Percentiles rank a stretch among this genome's conserved stretches.
These are phyloP conservation scores for Przewalskia tangutica DNA, from an alignment of 257 asterid species.

Conservation along the genomic window DNA sequence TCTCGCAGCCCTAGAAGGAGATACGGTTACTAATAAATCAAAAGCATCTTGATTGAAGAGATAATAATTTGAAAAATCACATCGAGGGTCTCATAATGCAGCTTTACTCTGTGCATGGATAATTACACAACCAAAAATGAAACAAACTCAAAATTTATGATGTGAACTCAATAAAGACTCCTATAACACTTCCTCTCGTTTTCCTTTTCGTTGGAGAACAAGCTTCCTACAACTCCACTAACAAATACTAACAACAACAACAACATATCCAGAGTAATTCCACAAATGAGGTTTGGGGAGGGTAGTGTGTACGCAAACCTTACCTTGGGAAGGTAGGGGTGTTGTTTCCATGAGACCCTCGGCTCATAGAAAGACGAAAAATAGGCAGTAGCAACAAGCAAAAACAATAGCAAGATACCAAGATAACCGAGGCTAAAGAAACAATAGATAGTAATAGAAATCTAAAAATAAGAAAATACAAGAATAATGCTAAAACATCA, in stretches of 20 bases:
- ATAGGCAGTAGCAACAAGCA: too few species aligned
- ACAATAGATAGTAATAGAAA: too few species aligned
- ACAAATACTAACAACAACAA: background rate
- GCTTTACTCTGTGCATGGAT: background rate
- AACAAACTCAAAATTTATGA: background rate
- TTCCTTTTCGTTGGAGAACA: background rate
- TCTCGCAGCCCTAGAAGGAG: background rate
- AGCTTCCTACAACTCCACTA: background rate
- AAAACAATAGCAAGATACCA: too few species aligned
- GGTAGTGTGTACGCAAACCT: too few species aligned
- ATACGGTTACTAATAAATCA: background rate
- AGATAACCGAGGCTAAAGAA: too few species aligned
- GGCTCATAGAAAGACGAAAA: too few species aligned
- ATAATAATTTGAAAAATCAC: background rate
- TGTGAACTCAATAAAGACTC: background rate
- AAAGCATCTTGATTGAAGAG: background rate
- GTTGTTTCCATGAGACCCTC: too few species aligned
- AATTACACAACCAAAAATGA: background rate
- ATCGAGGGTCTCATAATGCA: background rate
- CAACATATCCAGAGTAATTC: too few species aligned
- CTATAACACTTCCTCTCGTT: background rate
- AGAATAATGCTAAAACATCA: too few species aligned
- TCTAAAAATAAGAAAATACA: too few species aligned
- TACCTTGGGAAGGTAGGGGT: too few species aligned
- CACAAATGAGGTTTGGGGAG: too few species aligned